A percentile compares a stretch with the other conserved stretches of the same genome.
Conservation (phyloP, 2,329 filamentous ascomycete species). For the Camptophora hylomeconis region DNA sequence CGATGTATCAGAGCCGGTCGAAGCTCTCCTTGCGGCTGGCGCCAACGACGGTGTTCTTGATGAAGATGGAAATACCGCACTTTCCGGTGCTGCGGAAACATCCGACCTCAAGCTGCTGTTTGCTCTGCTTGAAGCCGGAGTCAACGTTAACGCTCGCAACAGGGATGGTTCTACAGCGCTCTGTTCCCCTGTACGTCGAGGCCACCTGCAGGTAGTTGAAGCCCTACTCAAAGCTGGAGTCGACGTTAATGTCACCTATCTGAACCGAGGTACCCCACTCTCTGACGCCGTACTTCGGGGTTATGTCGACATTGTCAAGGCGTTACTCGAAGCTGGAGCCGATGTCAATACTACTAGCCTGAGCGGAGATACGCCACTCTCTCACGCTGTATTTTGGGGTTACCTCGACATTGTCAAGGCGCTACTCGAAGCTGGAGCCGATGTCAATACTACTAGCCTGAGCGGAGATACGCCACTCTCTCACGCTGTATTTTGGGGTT, state of each 20-base stretch:
- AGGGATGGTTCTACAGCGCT: constrained; percentile 5
- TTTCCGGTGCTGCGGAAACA: not conserved
- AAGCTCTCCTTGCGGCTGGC: too few relatives aligned
- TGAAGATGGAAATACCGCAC: not conserved
- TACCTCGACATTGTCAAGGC: constrained; percentile 7
- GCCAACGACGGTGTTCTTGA: not conserved
- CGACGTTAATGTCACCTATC: not conserved
- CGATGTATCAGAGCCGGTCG: too few relatives aligned
- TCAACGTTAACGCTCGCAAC: not conserved
- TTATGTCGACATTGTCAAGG: constrained; percentile 7
- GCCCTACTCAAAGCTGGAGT: not conserved
- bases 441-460: constrained; percentile 6
- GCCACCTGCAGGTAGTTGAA: not conserved
- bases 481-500: too few relatives aligned
- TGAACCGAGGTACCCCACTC: not conserved
- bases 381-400: constrained; percentile 2
- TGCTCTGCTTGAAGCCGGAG: not conserved
- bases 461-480: not conserved
- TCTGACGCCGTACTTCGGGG: constrained; percentile 1
- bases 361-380: not conserved
- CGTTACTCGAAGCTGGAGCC: constrained; percentile 7
- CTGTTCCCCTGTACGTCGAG: not conserved
- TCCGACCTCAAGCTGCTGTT: not conserved
- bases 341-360: constrained; percentile 5
- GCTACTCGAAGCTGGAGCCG: constrained; percentile 7